Base-by-base conservation (phyloP, 2,329 filamentous ascomycete species). In the Clonostachys sp. region DNA sequence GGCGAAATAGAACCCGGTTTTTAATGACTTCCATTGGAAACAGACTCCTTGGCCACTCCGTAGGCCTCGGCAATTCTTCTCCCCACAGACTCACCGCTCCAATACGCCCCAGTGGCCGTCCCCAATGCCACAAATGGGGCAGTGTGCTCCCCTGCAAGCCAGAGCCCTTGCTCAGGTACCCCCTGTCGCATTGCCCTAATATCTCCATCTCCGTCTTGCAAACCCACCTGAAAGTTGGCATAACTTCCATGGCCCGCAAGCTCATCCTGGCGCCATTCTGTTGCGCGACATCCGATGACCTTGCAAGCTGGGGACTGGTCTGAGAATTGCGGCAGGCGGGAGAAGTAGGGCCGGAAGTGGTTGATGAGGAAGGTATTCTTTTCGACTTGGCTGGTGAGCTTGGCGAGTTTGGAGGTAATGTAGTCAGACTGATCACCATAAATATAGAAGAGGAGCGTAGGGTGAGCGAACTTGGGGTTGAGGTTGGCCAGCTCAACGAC, bases 121-220 rank as follows among this genome's bases (percentile, higher is more conserved):
- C 91, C 92, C 51, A 96, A 65, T 12, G 88, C 91, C 30, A 95
- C 84, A 70, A 96, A 95, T 5, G 91, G 91, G 47, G 89, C 86
- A 18, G 90, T 95, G 67, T 96, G 91, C 67, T 96, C 91, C 0
- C 91, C 91, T 0, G 91, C 91, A 54, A 96, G 74, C 91, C 91
- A 96, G 9, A 96, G 61, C 0, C 87, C 83, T 18, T 81, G 71
- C 12, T 81, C 81, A 1, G 83, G 84, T 53, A 87, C 55, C 1
- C 85, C 84, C 39, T 77, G 67, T 3, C 83, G 71, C 66, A 89
- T 78, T 4, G 63, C 66, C 44, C 85, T 78, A 43, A 96, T 81
- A 61, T 95, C 87, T 48, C 74, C 70, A 55, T 91, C 88, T 1
- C 84, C 89, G 6, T 81, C 72, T 54, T 81, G 71, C 42, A 92